Evolutionary conservation across 129 eudicot species (phyloP).

Genomic region (Lactuca saligna): DNA sequence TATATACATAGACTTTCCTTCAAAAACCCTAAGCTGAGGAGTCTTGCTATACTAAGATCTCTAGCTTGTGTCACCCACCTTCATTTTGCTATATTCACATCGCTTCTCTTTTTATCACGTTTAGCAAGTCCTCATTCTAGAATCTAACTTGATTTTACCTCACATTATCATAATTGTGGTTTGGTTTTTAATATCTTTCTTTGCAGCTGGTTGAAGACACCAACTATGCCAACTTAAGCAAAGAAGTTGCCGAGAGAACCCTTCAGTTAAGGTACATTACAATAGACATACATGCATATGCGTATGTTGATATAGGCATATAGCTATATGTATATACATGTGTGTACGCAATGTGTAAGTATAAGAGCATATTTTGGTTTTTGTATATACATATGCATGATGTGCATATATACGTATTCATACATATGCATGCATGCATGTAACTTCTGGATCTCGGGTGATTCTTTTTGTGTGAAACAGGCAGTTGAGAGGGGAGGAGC

Average conservation of each 20-base stretch:
- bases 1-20: neutral
- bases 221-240: conserved; percentile 64
- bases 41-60: neutral
- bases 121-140: conserved; percentile 9
- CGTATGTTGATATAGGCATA: neutral
- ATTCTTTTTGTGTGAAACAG: conserved; percentile 36
- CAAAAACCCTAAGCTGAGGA: neutral
- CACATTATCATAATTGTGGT: neutral
- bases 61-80: neutral
- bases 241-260: conserved; percentile 83
- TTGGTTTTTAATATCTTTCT: neutral
- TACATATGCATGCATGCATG: neutral
- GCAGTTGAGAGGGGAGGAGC: conserved; percentile 95
- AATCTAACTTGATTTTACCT: neutral
- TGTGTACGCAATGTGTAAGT: neutral
- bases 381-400: neutral
- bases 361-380: neutral
- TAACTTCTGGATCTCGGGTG: neutral
- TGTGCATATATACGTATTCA: neutral
- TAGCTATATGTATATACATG: neutral
- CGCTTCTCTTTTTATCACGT: neutral
- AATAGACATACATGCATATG: neutral
- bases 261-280: conserved; percentile 64
- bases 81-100: neutral
- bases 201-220: conserved; percentile 79